Conservation (phyloP, 2,329 filamentous ascomycete species). For the Trichoderma sp. region DNA sequence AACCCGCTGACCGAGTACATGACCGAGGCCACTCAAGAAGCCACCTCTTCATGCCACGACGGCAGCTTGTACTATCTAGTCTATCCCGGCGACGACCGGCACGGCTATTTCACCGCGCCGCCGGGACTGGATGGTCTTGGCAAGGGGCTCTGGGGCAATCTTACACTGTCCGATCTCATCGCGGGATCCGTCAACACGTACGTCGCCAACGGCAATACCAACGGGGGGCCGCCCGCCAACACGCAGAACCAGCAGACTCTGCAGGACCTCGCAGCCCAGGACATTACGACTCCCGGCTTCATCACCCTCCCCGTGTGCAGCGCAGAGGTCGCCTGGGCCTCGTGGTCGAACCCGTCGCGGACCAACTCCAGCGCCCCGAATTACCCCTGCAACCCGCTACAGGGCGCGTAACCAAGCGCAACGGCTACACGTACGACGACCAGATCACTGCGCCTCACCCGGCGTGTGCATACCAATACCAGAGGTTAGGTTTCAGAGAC, state of each 20-base stretch:
- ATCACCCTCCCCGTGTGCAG: constrained; percentile 45
- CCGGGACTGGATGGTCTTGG: constrained; percentile 37
- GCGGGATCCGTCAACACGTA: constrained; percentile 31
- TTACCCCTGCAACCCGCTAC: constrained; percentile 42
- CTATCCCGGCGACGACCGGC: constrained; percentile 33
- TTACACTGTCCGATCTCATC: constrained; percentile 37
- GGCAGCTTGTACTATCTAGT: constrained; percentile 40
- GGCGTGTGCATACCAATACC: too few species aligned
- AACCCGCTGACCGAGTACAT: constrained; percentile 35
- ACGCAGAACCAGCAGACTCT: constrained; percentile 33
- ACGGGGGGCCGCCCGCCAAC: constrained; percentile 36
- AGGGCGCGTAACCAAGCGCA: constrained; percentile 35
- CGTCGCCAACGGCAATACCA: constrained; percentile 38
- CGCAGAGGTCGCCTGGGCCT: constrained; percentile 38
- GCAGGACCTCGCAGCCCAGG: constrained; percentile 33
- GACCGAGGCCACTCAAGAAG: constrained; percentile 31
- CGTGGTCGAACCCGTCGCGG: constrained; percentile 35
- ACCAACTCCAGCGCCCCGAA: constrained; percentile 32
- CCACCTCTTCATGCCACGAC: constrained; percentile 36
- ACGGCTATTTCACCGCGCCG: constrained; percentile 35
- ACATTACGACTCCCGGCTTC: constrained; percentile 43
- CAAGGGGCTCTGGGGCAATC: constrained; percentile 32
- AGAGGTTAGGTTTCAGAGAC: too few species aligned
- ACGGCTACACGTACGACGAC: constrained; percentile 40
- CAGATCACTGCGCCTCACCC: constrained; percentile 42